A percentile compares a stretch with the other conserved stretches of the same genome.
Conservation (phyloP, 257 asterid genomes). For the Prunella vulgaris region DNA sequence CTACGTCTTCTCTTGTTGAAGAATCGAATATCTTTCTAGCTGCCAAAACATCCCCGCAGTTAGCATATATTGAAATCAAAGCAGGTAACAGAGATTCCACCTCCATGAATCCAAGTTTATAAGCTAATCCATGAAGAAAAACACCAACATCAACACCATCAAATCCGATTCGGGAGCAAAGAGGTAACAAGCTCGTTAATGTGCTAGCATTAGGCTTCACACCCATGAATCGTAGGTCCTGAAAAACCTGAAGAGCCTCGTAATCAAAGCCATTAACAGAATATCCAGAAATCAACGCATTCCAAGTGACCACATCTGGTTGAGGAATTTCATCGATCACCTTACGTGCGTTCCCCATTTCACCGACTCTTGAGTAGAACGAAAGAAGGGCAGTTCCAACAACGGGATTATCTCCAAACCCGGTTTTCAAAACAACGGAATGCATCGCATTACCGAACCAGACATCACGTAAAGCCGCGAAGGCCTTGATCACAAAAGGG, state of each 20-base stretch:
- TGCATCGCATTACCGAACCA: constrained; percentile 36
- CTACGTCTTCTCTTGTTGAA: constrained; percentile 21
- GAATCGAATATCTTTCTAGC: constrained; percentile 37
- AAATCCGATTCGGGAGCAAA: constrained; percentile 40
- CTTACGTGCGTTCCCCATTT: constrained; percentile 36
- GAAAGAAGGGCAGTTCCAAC: constrained; percentile 49
- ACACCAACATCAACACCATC: constrained; percentile 29
- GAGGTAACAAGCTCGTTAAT: constrained; percentile 44
- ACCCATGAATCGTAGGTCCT: constrained; percentile 28
- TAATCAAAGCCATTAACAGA: constrained; percentile 41
- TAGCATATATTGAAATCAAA: constrained; percentile 52
- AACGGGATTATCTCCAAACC: constrained; percentile 43
- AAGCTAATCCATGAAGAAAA: constrained; percentile 47
- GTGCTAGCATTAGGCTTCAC: constrained; percentile 58
- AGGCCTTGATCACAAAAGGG: constrained; percentile 67
- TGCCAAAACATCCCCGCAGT: constrained; percentile 33
- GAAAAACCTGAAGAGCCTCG: constrained; percentile 33
- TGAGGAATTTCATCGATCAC: constrained; percentile 52
- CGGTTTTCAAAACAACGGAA: constrained; percentile 37
- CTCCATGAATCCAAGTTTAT: constrained; percentile 39
- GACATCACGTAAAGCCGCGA: constrained; percentile 35
- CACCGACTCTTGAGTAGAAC: constrained; percentile 43
- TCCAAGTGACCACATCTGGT: constrained; percentile 57
- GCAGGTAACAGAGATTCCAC: constrained; percentile 48
- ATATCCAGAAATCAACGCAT: constrained; percentile 63